Evolutionary conservation across 2,329 filamentous ascomycete species (phyloP).

Genomic region (Penicillium polonicum): DNA sequence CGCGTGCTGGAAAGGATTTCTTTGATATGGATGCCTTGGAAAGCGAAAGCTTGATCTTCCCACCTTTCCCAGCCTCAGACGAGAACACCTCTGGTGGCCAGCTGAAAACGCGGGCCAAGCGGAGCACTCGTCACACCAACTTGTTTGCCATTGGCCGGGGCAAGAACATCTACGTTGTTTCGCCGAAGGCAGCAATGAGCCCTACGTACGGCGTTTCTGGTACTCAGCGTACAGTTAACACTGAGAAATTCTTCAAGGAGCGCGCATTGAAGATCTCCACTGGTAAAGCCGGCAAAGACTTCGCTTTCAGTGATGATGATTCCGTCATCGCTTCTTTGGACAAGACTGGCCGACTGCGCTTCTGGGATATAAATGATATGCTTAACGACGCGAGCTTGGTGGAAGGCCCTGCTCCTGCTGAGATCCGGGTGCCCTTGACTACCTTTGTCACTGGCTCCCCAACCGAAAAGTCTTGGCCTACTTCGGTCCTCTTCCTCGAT

Average conservation of each 20-base stretch:
- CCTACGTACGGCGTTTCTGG: constrained; percentile 51
- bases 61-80: constrained; percentile 79
- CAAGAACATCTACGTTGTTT: constrained; percentile 90
- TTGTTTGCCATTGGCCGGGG: constrained; percentile 95
- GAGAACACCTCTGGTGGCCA: constrained; percentile 89
- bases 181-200: constrained; percentile 56
- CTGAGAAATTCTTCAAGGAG: constrained; percentile 81
- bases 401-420: constrained; percentile 55
- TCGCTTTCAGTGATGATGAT: constrained; percentile 96
- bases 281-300: constrained; percentile 97
- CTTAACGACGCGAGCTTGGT: constrained; percentile 51
- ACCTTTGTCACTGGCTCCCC: constrained; percentile 84
- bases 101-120: constrained; percentile 90
- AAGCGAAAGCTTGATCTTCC: constrained; percentile 82
- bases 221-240: constrained; percentile 67
- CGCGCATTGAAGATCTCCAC: constrained; percentile 91
- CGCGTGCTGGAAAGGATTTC: constrained; percentile 72
- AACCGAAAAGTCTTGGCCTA: constrained; percentile 93
- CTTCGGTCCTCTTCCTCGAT: constrained; percentile 91
- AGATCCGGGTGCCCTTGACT: constrained; percentile 82
- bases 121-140: constrained; percentile 83
- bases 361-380: constrained; percentile 92
- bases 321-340: constrained; percentile 91
- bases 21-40: constrained; percentile 77
- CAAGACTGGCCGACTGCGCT: constrained; percentile 93